Conservation (phyloP, 768 basidiomycete genomes). For the Suillus spraguei region DNA sequence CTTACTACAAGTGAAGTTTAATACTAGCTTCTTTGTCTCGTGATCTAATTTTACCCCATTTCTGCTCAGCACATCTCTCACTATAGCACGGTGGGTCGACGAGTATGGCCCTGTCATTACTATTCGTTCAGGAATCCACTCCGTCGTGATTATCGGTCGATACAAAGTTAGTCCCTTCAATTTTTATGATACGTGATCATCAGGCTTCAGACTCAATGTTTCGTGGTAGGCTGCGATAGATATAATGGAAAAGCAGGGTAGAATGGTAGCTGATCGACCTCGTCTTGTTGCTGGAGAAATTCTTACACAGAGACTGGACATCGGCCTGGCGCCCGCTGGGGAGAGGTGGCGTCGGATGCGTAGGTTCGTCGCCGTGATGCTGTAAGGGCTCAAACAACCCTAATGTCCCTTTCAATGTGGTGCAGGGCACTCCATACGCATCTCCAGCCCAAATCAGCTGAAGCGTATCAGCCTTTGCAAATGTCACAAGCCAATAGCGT, state of each 20-base stretch:
- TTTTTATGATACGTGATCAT: not conserved
- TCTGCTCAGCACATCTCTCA: too few relatives aligned
- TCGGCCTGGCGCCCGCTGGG: not conserved
- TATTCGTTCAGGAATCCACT: too few relatives aligned
- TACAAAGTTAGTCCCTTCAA: not conserved
- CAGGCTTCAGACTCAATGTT: not conserved
- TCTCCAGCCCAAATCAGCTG: not conserved
- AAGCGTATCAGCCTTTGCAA: not conserved
- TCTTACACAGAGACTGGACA: not conserved
- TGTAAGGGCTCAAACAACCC: not conserved
- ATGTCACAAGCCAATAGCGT: constrained; percentile 11
- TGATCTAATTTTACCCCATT: too few relatives aligned
- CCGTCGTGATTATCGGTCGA: not conserved
- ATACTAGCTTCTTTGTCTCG: too few relatives aligned
- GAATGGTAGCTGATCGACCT: constrained; percentile 21
- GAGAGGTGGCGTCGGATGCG: not conserved
- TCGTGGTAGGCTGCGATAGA: constrained; percentile 33
- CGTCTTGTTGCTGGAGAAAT: not conserved
- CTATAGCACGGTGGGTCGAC: too few relatives aligned
- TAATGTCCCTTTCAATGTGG: not conserved
- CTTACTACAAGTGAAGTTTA: too few relatives aligned
- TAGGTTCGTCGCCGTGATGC: not conserved
- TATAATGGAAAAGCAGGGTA: constrained; percentile 60
- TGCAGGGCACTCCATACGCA: not conserved
- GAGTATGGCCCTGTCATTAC: too few relatives aligned